Evolutionary conservation across 2,329 filamentous ascomycete genomes (phyloP), one percentile per base, ranked within the genome.

Genomic region (Zymoseptoria brevis): DNA sequence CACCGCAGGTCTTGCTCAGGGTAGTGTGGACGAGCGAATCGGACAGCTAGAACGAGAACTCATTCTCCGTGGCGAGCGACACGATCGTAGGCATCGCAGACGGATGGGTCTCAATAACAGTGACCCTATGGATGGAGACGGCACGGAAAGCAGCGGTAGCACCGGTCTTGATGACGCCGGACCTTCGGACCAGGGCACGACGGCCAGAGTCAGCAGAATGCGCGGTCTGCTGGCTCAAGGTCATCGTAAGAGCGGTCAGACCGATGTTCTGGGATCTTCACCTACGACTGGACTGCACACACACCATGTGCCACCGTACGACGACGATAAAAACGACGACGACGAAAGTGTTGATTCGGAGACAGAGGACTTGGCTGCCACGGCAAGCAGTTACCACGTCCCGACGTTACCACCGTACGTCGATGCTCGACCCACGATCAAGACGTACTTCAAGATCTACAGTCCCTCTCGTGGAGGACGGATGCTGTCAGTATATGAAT

Each of bases 371-470:
- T 58, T 68, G 11, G 61, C 64, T 8, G 60, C 62, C 6, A 56
- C 66, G 6, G 60, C 65, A 22, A 65, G 57, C 59, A 66, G 59
- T 55, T 51, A 68, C 58, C 63, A 71, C 41, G 68, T 76, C 4
- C 74, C 80, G 0, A 77, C 80, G 0, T 68, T 84, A 4, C 79
- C 80, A 0, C 74, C 79, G 1, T 84, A 84, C 63, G 76, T 81
- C 35, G 81, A 84, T 64, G 75, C 73, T 2, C 74, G 81, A 1
- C 81, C 81, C 0, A 83, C 80, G 1, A 83, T 84, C 68, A 80
- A 79, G 66, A 84, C 82, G 0, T 84, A 84, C 64, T 84, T 84
- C 72, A 84, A 84, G 67, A 84, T 84, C 56, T 84, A 83, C 71
- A 79, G 75, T n/a, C 81, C 82, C 0, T 79, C 75, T 21, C 81